Conservation (phyloP, 768 basidiomycete genomes). For the Agrocybe pediades region DNA sequence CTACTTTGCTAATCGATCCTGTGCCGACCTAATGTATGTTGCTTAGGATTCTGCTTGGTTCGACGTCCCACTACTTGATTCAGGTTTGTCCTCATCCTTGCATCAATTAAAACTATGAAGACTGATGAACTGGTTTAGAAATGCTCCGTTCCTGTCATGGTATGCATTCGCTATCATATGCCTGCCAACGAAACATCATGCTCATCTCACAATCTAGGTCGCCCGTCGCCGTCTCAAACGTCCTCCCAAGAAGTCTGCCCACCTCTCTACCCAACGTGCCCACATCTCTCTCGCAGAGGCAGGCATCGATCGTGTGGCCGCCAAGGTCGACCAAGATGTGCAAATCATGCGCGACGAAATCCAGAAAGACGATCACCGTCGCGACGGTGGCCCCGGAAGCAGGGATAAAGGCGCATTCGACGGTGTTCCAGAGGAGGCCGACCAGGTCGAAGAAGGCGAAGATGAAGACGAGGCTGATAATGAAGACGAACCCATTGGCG, state of each 20-base stretch:
- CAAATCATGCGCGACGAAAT: slow-evolving; percentile 80
- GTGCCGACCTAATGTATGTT: neutral
- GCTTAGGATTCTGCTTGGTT: slow-evolving; percentile 84
- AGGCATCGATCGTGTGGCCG: slow-evolving; percentile 84
- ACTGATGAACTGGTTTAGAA: slow-evolving; percentile 45
- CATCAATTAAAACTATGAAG: neutral
- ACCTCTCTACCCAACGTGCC: slow-evolving; percentile 77
- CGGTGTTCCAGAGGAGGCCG: slow-evolving; percentile 28
- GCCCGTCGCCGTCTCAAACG: slow-evolving; percentile 90
- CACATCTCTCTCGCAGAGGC: slow-evolving; percentile 88
- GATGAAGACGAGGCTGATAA: slow-evolving; percentile 22
- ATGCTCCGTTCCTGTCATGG: slow-evolving; percentile 96
- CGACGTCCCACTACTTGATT: slow-evolving; percentile 92
- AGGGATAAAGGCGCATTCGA: slow-evolving; percentile 27
- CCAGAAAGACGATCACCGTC: slow-evolving; percentile 62
- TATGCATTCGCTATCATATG: slow-evolving; percentile 15
- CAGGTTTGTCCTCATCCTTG: slow-evolving; percentile 47
- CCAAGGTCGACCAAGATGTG: slow-evolving; percentile 85
- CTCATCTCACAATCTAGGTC: slow-evolving; percentile 35
- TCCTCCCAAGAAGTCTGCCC: slow-evolving; percentile 78
- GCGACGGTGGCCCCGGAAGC: slow-evolving; percentile 37
- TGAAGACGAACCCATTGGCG: slow-evolving; percentile 28
- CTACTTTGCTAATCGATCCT: slow-evolving; percentile 1
- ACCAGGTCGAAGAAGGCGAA: slow-evolving; percentile 28
- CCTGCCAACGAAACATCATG: neutral